Conservation (phyloP, 805 yeast genomes). For the Tetrapisispora namnaoensis region DNA sequence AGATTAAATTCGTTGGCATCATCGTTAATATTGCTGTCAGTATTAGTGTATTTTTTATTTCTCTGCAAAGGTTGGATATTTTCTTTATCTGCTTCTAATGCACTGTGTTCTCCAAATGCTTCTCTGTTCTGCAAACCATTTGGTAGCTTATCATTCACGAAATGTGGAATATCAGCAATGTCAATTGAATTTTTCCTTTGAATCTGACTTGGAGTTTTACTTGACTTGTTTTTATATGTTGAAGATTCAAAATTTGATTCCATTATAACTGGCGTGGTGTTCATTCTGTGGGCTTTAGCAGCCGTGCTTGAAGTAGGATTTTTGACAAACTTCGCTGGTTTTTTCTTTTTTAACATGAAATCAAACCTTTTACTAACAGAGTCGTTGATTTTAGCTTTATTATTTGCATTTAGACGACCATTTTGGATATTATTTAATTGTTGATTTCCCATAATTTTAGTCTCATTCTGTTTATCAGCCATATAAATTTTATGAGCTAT, state of each 20-base stretch:
- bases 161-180: neutral
- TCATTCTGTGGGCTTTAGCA: constrained; percentile 11
- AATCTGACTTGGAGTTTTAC: neutral
- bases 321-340: constrained; percentile 1
- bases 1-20: constrained; percentile 9
- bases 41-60: neutral
- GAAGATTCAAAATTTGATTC: constrained; percentile 1
- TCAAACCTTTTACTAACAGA: constrained; percentile 28
- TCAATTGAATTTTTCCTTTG: constrained; percentile 1
- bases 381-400: constrained; percentile 20
- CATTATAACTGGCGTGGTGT: constrained; percentile 12
- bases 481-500: constrained; percentile 28
- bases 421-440: constrained; percentile 1
- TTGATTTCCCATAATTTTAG: constrained; percentile 1
- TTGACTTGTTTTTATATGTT: neutral
- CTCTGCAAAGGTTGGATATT: constrained; percentile 17
- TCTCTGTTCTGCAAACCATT: neutral
- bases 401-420: constrained; percentile 12
- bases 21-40: neutral
- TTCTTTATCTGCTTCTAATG: constrained; percentile 18
- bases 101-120: neutral
- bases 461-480: constrained; percentile 26
- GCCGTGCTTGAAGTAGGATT: constrained; percentile 3
- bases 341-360: constrained; percentile 25
- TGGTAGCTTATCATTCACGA: neutral